These are phyloP conservation scores for Nyctanthes arbortristis DNA, from an alignment of 257 asterid species.

Conservation along the genomic window DNA sequence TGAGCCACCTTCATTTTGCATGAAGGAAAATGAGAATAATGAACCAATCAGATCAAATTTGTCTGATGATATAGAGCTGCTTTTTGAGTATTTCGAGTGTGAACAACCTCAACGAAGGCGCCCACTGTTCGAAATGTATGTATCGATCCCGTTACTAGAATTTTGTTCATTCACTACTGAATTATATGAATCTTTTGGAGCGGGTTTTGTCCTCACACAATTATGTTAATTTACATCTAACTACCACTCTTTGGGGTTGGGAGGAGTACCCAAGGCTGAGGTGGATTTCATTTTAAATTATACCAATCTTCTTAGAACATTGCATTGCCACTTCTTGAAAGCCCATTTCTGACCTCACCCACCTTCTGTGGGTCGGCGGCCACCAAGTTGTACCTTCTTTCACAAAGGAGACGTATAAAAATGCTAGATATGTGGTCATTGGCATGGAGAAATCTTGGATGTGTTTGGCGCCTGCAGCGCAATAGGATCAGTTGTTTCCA, in stretches of 20 bases:
- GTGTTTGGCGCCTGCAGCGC: not conserved
- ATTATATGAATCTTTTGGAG: not conserved
- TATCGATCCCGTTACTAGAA: not conserved
- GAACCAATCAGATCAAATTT: not conserved
- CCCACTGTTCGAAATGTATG: slow-evolving; percentile 34
- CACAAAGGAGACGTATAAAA: not conserved
- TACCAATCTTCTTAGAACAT: not conserved
- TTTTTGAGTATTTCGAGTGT: slow-evolving; percentile 33
- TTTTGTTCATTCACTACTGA: not conserved
- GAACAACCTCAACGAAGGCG: slow-evolving; percentile 36
- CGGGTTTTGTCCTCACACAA: not conserved
- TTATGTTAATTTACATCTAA: not conserved
- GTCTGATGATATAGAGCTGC: slow-evolving; percentile 27
- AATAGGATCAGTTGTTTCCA: not conserved
- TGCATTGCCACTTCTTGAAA: not conserved
- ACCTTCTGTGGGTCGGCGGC: not conserved
- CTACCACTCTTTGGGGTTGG: not conserved
- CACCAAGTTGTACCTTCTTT: not conserved
- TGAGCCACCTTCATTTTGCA: slow-evolving; percentile 19
- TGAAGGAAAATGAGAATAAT: not conserved
- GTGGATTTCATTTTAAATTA: not conserved
- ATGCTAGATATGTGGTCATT: not conserved
- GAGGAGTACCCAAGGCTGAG: not conserved
- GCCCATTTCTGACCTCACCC: not conserved
- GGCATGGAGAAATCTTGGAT: not conserved